These are phyloP conservation scores for Heterobasidion irregulare DNA, from an alignment of 1,284 basidiomycete species.

Conservation along the genomic window DNA sequence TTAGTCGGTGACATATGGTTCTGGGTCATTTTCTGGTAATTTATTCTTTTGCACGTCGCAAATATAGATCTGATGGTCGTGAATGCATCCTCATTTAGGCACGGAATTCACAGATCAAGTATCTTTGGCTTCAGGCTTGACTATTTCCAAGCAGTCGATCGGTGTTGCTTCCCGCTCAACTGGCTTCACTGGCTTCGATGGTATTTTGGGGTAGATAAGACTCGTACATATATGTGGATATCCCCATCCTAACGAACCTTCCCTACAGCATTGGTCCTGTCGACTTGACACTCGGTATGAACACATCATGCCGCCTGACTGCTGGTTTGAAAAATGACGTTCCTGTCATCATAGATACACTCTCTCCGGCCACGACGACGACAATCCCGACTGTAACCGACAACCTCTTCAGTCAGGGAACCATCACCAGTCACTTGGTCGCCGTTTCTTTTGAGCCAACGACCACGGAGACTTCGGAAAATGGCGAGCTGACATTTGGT, in stretches of 20 bases:
- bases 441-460: conserved; percentile 40
- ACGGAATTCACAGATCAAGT: conserved; percentile 38
- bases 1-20: conserved; percentile 44
- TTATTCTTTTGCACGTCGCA: neutral
- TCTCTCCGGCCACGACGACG: conserved; percentile 18
- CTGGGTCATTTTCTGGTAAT: conserved; percentile 40
- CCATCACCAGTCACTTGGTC: conserved; percentile 29
- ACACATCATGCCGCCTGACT: neutral
- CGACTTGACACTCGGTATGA: conserved; percentile 32
- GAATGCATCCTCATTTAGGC: conserved; percentile 12
- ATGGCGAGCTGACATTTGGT: conserved; percentile 29
- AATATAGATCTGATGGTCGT: neutral
- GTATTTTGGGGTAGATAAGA: conserved; percentile 40
- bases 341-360: conserved; percentile 18
- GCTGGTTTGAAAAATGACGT: neutral
- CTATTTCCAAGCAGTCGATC: conserved; percentile 40
- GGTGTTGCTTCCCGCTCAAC: conserved; percentile 39
- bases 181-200: conserved; percentile 36
- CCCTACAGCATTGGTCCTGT: conserved; percentile 35
- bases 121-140: conserved; percentile 20
- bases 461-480: conserved; percentile 13
- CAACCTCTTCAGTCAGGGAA: conserved; percentile 33
- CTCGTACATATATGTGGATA: neutral
- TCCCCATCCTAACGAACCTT: neutral
- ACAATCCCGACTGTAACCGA: conserved; percentile 43